Evolutionary conservation across 2,329 filamentous ascomycete genomes (phyloP).

Genomic region (Exophiala sp.): DNA sequence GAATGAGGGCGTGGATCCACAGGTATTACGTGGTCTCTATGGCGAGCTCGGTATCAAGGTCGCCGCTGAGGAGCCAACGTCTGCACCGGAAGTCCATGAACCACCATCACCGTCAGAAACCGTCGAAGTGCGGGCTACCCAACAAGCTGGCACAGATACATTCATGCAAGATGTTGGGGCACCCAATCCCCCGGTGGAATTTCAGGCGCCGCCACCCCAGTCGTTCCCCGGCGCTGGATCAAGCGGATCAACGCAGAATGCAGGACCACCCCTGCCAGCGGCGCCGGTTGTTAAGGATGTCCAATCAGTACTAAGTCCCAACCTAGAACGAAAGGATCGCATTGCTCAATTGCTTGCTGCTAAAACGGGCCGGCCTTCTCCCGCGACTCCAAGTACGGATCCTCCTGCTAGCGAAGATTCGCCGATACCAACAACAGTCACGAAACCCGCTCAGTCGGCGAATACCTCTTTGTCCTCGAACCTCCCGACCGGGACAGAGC

Average conservation of each 20-base stretch:
- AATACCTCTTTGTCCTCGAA: not conserved
- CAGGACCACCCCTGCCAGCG: conserved; percentile 3
- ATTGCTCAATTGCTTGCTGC: conserved; percentile 71
- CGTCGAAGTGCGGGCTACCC: not conserved
- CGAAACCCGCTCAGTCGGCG: not conserved
- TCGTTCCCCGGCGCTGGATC: not conserved
- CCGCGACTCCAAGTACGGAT: conserved; percentile 1
- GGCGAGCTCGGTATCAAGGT: conserved; percentile 57
- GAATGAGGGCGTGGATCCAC: conserved; percentile 63
- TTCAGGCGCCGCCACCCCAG: not conserved
- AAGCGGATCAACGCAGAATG: not conserved
- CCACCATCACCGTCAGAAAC: not conserved
- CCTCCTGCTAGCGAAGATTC: conserved; percentile 1
- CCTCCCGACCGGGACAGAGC: not conserved
- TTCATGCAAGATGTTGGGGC: not conserved
- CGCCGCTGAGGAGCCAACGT: conserved; percentile 5
- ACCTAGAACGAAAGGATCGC: conserved; percentile 66
- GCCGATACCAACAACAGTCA: not conserved
- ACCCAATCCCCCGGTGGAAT: not conserved
- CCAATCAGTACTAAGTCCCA: conserved; percentile 34
- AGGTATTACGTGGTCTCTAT: conserved; percentile 60
- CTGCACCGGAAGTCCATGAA: not conserved
- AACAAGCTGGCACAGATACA: not conserved
- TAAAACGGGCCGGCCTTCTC: conserved; percentile 53
- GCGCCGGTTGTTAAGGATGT: conserved; percentile 14